phyloP scores from a whole-genome alignment of 2,329 filamentous ascomycete species.

The Aspergillus tubingensis region DNA sequence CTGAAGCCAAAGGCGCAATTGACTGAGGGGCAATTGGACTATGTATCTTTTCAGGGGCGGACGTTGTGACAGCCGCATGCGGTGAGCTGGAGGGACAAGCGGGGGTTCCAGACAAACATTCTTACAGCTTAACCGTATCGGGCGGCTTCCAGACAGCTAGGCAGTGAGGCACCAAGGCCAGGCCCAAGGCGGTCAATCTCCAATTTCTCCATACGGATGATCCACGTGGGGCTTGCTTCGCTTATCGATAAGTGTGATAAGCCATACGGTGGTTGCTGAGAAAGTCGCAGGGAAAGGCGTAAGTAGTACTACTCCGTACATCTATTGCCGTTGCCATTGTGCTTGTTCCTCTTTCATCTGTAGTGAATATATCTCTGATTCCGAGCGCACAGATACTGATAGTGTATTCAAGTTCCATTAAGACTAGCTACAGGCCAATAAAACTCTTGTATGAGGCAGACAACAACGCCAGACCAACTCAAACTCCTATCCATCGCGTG shows the following conservation, averaged over 20 bases:
- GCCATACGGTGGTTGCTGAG: not conserved
- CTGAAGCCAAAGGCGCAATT: not conserved
- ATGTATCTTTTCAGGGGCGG: slow-evolving; percentile 7
- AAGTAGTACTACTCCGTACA: too few species aligned
- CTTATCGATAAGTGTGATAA: slow-evolving; percentile 33
- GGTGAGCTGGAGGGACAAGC: slow-evolving; percentile 22
- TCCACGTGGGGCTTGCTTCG: slow-evolving; percentile 6
- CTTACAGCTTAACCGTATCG: slow-evolving; percentile 9
- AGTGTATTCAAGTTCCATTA: too few species aligned
- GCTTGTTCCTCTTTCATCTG: too few species aligned
- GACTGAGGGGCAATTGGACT: slow-evolving; percentile 6
- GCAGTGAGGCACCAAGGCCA: not conserved
- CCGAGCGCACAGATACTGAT: too few species aligned
- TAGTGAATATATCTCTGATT: too few species aligned
- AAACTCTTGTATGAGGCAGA: not conserved
- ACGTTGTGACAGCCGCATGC: slow-evolving; percentile 31
- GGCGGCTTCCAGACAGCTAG: not conserved
- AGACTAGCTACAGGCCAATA: not conserved
- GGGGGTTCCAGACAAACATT: slow-evolving; percentile 9
- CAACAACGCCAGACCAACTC: not conserved
- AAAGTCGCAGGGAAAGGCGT: not conserved
- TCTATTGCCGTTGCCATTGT: not conserved
- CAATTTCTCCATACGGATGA: not conserved
- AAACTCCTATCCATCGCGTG: not conserved
- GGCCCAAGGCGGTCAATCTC: slow-evolving; percentile 11